Percentiles rank a stretch among this genome's conserved stretches.
Evolutionary conservation across 2,329 filamentous ascomycete genomes (phyloP).

Genomic region (Arthrobotrys iridis): DNA sequence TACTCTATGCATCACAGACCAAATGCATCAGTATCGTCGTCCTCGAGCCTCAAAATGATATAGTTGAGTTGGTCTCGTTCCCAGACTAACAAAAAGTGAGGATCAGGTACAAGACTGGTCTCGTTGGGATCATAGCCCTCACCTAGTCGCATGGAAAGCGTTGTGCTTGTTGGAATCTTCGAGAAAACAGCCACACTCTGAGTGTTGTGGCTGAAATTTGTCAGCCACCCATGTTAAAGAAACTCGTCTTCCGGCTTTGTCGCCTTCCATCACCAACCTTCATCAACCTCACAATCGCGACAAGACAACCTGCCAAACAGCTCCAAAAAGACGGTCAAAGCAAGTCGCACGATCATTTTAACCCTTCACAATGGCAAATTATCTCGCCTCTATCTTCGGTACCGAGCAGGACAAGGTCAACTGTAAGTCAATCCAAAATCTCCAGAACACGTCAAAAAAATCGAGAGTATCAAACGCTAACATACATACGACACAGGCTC

Average conservation of each 20-base stretch:
- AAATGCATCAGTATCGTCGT: too few relatives aligned
- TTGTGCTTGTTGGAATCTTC: conserved; percentile 49
- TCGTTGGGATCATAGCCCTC: too few relatives aligned
- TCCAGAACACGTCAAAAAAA: conserved; percentile 71
- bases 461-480: background rate
- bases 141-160: too few relatives aligned
- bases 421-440: conserved; percentile 54
- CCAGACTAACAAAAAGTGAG: too few relatives aligned
- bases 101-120: too few relatives aligned
- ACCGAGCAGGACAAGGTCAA: conserved; percentile 92
- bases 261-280: conserved; percentile 16
- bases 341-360: conserved; percentile 3
- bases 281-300: conserved; percentile 55
- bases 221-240: conserved; percentile 40
- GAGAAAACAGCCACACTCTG: conserved; percentile 39
- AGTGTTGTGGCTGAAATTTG: conserved; percentile 32
- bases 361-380: conserved; percentile 77
- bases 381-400: conserved; percentile 98
- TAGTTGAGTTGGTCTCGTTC: too few relatives aligned
- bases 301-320: conserved; percentile 49
- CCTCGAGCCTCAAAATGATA: too few relatives aligned
- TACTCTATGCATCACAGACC: too few relatives aligned
- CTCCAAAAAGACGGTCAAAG: background rate
- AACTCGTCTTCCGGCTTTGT: conserved; percentile 30
- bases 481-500: conserved; percentile 66